Evolutionary conservation across 148 eudicot species (phyloP), one percentile per base, ranked within the genome.

Genomic region (Vaccinium macrocarpon): DNA sequence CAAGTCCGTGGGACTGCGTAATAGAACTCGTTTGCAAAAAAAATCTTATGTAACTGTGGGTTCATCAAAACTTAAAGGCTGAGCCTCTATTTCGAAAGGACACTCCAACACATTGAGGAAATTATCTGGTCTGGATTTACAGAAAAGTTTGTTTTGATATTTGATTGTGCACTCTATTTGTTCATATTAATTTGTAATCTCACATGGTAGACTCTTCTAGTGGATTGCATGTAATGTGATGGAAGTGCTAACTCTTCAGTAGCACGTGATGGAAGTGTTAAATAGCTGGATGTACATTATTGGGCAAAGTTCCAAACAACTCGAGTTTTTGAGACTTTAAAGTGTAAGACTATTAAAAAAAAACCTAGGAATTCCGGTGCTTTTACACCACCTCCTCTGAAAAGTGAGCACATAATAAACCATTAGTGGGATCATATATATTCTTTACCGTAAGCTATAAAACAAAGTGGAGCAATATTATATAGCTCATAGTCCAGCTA

Each of bases 321-420:
- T 68, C 38, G 29, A 68, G 42, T 2, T 13, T 68, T 68, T 27
- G 18, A 19, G 73, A 68, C 73, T 64, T 64, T 64, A 9, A 19
- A 23, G 23, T 29, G 27, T 6, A 61, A 61, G 14, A 8, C 70
- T 8, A 8, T 23, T 55, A 55, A 55, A 14, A 11, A 18, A 19
- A 59, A 59, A 19, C 64, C 29, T 8, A 29, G 18, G 73, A 68
- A 68, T 23, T 68, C 42, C 12, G 2, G 73, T 68, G 42, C 73
- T 68, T 68, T 27, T 25, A 68, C 73, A 29, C 73, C 38, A 27
- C 38, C 38, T 29, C 18, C 38, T 68, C 73, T 68, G 73, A 68
- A 68, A 68, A 68, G 73, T 68, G 14, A 12, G 73, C 38, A 29
- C 73, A 68, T 68, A 68, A 27, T 68, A 68, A 68, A 68, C 73